Conservation (phyloP, 352 stramenopile genomes). For the Lagenidium sp. region DNA sequence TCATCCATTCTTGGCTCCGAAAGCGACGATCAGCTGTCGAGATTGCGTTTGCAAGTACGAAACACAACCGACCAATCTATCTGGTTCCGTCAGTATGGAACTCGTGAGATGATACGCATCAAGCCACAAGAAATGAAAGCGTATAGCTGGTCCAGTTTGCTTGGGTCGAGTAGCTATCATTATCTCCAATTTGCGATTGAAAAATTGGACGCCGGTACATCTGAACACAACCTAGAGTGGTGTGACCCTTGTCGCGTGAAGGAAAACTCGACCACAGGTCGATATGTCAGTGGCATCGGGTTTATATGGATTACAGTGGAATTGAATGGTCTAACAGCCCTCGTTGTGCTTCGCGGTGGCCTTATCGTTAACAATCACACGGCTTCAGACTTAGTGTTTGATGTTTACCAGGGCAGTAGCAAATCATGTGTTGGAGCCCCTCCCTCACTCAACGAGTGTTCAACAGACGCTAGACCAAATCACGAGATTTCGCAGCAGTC, state of each 20-base stretch:
- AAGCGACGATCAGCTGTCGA: conserved; percentile 13
- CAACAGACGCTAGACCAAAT: too few species aligned
- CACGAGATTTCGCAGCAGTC: too few species aligned
- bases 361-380: too few species aligned
- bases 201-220: too few species aligned
- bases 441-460: too few species aligned
- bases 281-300: neutral
- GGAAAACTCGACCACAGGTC: neutral
- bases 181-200: conserved; percentile 12
- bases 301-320: neutral
- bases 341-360: too few species aligned
- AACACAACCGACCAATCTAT: conserved; percentile 34
- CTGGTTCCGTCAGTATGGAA: conserved; percentile 62
- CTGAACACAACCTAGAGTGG: too few species aligned
- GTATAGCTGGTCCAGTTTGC: conserved; percentile 80
- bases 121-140: conserved; percentile 14
- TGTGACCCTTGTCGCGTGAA: neutral
- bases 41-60: conserved; percentile 48
- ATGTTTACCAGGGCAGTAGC: too few species aligned
- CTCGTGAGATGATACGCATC: conserved; percentile 37
- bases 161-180: too few species aligned
- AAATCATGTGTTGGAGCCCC: too few species aligned
- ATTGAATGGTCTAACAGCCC: neutral
- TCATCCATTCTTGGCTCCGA: conserved; percentile 4
- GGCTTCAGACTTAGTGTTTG: too few species aligned